Base-by-base conservation (phyloP, 2,329 filamentous ascomycete genomes). In the Fusarium austroafricanum region DNA sequence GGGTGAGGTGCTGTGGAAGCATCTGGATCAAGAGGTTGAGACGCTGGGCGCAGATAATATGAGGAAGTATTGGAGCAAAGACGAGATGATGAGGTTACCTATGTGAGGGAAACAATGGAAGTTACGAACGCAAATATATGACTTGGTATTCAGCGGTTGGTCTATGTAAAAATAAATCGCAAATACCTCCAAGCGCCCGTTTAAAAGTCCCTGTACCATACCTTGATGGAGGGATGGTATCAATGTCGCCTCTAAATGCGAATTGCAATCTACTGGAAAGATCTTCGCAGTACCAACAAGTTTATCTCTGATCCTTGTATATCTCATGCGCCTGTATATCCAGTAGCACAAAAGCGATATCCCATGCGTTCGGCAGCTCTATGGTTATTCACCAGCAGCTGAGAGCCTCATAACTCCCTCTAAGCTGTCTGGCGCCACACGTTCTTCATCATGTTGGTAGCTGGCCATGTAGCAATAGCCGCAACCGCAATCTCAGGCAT, bases 11-110 rank as follows among this genome's bases (percentile, higher is more conserved):
- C 77, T 97, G 47, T 95, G 93, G 92, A 82, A 81, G 74, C 94
- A 97, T 83, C 80, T 97, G 62, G 92, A 96, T 73, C 90, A 94
- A 72, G 94, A 97, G 83, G 93, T 97, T 10, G 82, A 84, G 77
- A 87, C 91, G 69, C 78, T 97, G 31, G 87, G 90, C 3, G 93
- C 93, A 43, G 92, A 96, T 78, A 65, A 95, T 76, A 97, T 97
- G 94, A 85, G 92, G 71, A 88, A 84, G 78, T 94, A 92, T 78
- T 97, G 92, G 92, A 91, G 84, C 0, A 71, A 89, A 62, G 88
- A 92, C 45, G 94, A 97, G 83, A 89, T 97, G 78, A 82, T 79
- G 76, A 79, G 81, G 51, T 84, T 96, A 80, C 89, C 87, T 1
- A 92, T 94, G 82, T 94, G 76, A 79, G 10, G 20, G 26, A 12